Conservation (phyloP, 2,329 filamentous ascomycete species). For the Cladosporium sphaerospermum region DNA sequence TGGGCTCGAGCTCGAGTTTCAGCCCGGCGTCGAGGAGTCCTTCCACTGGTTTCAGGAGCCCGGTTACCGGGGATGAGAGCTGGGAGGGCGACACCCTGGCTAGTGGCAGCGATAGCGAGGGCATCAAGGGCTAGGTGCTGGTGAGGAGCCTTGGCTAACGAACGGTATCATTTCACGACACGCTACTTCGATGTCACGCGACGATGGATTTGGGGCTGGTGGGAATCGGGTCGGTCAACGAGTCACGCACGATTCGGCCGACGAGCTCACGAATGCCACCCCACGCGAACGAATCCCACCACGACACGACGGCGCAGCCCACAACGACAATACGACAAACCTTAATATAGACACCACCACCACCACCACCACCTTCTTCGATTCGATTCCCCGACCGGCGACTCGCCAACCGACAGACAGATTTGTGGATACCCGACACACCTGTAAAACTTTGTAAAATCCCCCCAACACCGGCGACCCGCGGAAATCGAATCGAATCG, state of each 20-base stretch:
- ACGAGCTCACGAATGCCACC: not conserved
- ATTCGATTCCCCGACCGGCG: no score
- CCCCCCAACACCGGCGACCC: not conserved
- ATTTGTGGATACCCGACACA: not conserved
- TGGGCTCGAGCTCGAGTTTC: constrained; percentile 73
- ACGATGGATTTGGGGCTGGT: no score
- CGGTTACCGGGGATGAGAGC: constrained; percentile 50
- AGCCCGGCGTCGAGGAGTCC: constrained; percentile 60
- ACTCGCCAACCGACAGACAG: no score
- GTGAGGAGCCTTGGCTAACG: not conserved
- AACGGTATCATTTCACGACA: not conserved
- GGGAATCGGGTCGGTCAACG: no score
- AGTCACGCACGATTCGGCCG: no score
- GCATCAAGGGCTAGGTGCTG: constrained; percentile 14
- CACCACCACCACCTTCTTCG: no score
- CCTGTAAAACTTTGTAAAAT: not conserved
- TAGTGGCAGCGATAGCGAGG: constrained; percentile 37
- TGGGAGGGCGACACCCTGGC: constrained; percentile 55
- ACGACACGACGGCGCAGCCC: not conserved
- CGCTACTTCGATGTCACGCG: not conserved
- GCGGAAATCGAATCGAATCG: not conserved
- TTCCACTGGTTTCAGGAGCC: constrained; percentile 40
- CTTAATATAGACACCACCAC: no score
- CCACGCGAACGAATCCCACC: not conserved
- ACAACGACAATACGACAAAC: not conserved